Evolutionary conservation across 345 rosid genomes (phyloP).

Genomic region (Eucalyptus pumila): DNA sequence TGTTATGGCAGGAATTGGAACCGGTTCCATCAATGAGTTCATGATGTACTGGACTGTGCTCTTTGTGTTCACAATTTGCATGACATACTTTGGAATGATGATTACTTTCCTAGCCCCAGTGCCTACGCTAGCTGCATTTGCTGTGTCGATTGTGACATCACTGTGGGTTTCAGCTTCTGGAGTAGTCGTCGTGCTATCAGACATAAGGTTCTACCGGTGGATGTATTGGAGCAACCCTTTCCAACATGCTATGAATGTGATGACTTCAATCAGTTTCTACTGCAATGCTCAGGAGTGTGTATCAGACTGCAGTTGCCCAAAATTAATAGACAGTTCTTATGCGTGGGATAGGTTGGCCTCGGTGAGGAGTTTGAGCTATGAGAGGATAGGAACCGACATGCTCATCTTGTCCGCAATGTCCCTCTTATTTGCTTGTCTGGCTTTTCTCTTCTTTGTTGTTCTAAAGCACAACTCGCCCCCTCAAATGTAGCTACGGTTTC

Average conservation of each 20-base stretch:
- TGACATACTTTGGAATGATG: constrained; percentile 23
- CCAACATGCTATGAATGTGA: constrained; percentile 2
- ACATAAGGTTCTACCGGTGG: constrained; percentile 15
- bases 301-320: constrained; percentile 14
- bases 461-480: constrained; percentile 13
- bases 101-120: constrained; percentile 28
- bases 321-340: constrained; percentile 5
- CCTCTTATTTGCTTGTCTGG: constrained; percentile 9
- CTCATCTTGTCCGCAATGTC: constrained; percentile 8
- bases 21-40: constrained; percentile 7
- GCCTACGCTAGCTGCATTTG: constrained; percentile 20
- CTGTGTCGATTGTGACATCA: constrained; percentile 12
- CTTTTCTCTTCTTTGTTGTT: constrained; percentile 10
- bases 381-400: constrained; percentile 5
- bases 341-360: constrained; percentile 15
- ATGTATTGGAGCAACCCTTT: constrained; percentile 21
- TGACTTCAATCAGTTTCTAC: constrained; percentile 6
- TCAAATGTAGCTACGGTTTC: neutral
- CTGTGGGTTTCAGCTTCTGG: constrained; percentile 19
- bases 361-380: constrained; percentile 7
- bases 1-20: constrained; percentile 13
- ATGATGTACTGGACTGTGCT: constrained; percentile 10
- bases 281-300: neutral
- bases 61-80: constrained; percentile 9
- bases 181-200: constrained; percentile 10